Conservation (phyloP, 2,329 filamentous ascomycete species). For the Aspergillus aculeatinus region DNA sequence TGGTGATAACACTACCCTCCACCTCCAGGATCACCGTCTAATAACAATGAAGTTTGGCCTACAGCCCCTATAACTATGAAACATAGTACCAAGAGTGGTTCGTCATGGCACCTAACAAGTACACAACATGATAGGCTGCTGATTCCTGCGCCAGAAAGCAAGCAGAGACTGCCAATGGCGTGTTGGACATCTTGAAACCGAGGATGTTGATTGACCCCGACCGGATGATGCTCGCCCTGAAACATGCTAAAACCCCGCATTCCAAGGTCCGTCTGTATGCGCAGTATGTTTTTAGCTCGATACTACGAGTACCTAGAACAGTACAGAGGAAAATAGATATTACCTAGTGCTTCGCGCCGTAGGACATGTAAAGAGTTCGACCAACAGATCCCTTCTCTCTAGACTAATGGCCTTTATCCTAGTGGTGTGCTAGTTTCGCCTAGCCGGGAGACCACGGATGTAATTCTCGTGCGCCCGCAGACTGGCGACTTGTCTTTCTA, state of each 20-base stretch:
- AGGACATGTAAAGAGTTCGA: too few relatives aligned
- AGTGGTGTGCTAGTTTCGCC: too few relatives aligned
- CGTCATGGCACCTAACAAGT: background rate
- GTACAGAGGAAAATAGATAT: too few relatives aligned
- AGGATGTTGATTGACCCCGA: constrained; percentile 8
- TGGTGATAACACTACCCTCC: background rate
- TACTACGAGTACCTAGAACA: too few relatives aligned
- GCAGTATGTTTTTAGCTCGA: too few relatives aligned
- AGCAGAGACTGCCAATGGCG: constrained; percentile 5
- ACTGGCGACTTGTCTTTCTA: too few relatives aligned
- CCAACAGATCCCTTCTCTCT: too few relatives aligned
- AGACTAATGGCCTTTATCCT: too few relatives aligned
- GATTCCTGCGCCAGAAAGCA: background rate
- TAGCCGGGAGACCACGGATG: too few relatives aligned
- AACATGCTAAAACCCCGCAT: constrained; percentile 22
- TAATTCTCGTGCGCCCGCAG: too few relatives aligned
- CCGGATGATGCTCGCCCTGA: constrained; percentile 19
- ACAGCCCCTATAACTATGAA: background rate
- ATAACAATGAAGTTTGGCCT: constrained; percentile 1
- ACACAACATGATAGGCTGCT: constrained; percentile 1
- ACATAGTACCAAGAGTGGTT: background rate
- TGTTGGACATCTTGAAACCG: constrained; percentile 15
- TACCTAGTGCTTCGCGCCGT: too few relatives aligned
- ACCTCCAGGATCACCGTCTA: background rate
- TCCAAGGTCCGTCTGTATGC: constrained; percentile 13